A percentile compares a stretch with the other conserved stretches of the same genome.
Evolutionary conservation across 176 grass and related monocot species (phyloP).

Genomic region (Triticum turgidum): DNA sequence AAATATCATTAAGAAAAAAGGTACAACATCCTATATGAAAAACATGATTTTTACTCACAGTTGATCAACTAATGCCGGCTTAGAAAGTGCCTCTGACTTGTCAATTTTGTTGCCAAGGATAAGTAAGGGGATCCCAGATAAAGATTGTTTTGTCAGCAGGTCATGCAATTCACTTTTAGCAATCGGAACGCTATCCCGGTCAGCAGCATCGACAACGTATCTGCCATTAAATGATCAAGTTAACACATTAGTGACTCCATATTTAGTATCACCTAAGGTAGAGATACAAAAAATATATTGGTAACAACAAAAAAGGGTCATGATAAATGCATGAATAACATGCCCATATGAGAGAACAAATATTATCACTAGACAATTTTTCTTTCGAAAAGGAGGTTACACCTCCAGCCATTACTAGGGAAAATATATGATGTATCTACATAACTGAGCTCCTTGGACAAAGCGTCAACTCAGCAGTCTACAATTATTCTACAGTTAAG

Average conservation of each 20-base stretch:
- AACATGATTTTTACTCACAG: slow-evolving; percentile 59
- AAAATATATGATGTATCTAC: neutral
- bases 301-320: neutral
- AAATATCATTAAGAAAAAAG: slow-evolving; percentile 26
- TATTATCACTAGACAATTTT: no score
- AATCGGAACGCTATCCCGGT: slow-evolving; percentile 83
- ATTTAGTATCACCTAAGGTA: neutral
- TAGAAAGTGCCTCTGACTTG: slow-evolving; percentile 91
- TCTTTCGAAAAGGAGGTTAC: no score
- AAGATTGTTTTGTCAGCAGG: slow-evolving; percentile 80
- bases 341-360: neutral
- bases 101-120: slow-evolving; percentile 99
- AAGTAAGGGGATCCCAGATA: slow-evolving; percentile 86
- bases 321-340: neutral
- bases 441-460: neutral
- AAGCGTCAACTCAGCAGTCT: neutral
- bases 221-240: slow-evolving; percentile 41
- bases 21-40: neutral
- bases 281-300: neutral
- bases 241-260: neutral
- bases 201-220: slow-evolving; percentile 89
- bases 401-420: no score
- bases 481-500: neutral
- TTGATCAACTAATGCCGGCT: slow-evolving; percentile 84
- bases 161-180: slow-evolving; percentile 96